phyloP scores from a whole-genome alignment of 768 basidiomycete genomes.

The Harrya chromipes region DNA sequence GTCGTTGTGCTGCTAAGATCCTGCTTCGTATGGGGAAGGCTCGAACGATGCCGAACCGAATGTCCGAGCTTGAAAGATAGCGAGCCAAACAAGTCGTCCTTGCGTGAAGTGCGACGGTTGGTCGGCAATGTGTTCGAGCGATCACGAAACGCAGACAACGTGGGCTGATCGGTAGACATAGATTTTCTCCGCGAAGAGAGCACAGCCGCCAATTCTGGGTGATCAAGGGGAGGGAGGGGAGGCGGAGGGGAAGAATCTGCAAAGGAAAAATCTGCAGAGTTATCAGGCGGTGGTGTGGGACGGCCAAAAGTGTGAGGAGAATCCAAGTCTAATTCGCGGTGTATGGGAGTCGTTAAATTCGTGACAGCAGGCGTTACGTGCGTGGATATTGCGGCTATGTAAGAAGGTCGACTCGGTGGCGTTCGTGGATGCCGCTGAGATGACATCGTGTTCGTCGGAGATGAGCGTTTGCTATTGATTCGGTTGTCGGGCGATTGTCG shows the following conservation, averaged over 20 bases:
- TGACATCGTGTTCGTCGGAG: slow-evolving; percentile 29
- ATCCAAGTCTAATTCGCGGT: slow-evolving; percentile 23
- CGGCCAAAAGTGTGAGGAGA: slow-evolving; percentile 43
- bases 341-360: slow-evolving; percentile 28
- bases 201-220: slow-evolving; percentile 29
- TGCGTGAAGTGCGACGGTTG: slow-evolving; percentile 10
- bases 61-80: slow-evolving; percentile 26
- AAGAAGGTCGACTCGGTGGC: slow-evolving; percentile 24
- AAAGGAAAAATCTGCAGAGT: slow-evolving; percentile 18
- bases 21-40: slow-evolving; percentile 27
- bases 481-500: slow-evolving; percentile 18
- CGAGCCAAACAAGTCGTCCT: slow-evolving; percentile 21
- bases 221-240: slow-evolving; percentile 54
- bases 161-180: slow-evolving; percentile 3
- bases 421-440: slow-evolving; percentile 25
- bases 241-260: slow-evolving; percentile 40
- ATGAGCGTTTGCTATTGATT: slow-evolving; percentile 27
- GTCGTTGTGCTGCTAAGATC: slow-evolving; percentile 13
- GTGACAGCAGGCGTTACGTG: slow-evolving; percentile 10
- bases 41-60: slow-evolving; percentile 26
- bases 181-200: slow-evolving; percentile 21
- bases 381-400: slow-evolving; percentile 15
- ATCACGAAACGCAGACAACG: slow-evolving; percentile 14
- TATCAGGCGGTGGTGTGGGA: slow-evolving; percentile 31
- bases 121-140: slow-evolving; percentile 25